phyloP scores from a whole-genome alignment of 495 filamentous ascomycete species.

The Pyrenopolyporus hunteri region DNA sequence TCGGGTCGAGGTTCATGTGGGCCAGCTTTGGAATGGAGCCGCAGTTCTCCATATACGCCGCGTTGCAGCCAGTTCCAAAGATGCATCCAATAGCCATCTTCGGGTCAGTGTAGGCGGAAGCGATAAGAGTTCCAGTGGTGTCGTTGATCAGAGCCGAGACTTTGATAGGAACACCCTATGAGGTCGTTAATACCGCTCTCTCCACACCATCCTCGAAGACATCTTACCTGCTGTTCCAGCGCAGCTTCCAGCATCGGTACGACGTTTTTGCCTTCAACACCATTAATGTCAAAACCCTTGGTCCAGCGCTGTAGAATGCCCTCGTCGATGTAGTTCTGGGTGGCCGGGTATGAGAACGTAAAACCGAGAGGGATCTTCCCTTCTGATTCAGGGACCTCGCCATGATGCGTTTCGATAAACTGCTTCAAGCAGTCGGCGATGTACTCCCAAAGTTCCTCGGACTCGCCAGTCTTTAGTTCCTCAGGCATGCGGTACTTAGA shows the following conservation, averaged over 20 bases:
- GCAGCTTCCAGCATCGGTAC: slow-evolving; percentile 91
- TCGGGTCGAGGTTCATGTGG: slow-evolving; percentile 87
- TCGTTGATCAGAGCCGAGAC: slow-evolving; percentile 95
- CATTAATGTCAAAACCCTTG: slow-evolving; percentile 97
- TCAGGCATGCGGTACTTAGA: slow-evolving; percentile 98
- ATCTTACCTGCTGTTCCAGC: slow-evolving; percentile 72
- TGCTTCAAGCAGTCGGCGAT: slow-evolving; percentile 96
- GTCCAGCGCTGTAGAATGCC: slow-evolving; percentile 97
- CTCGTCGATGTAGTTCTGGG: slow-evolving; percentile 95
- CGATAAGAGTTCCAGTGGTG: slow-evolving; percentile 98
- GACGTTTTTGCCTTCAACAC: slow-evolving; percentile 93
- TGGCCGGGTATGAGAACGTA: slow-evolving; percentile 97
- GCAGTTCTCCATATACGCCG: slow-evolving; percentile 94
- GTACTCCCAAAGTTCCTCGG: slow-evolving; percentile 96
- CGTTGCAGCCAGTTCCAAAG: slow-evolving; percentile 98
- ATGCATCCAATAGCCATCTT: slow-evolving; percentile 96
- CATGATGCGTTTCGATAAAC: slow-evolving; percentile 92
- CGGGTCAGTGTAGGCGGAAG: slow-evolving; percentile 91
- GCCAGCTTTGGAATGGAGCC: slow-evolving; percentile 93
- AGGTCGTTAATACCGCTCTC: slow-evolving; percentile 3
- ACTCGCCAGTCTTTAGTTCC: slow-evolving; percentile 87
- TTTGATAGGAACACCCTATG: slow-evolving; percentile 86
- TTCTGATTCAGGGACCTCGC: slow-evolving; percentile 63
- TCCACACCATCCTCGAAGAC: not conserved
- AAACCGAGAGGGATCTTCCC: slow-evolving; percentile 83